Evolutionary conservation across 495 filamentous ascomycete species (phyloP), one percentile per base, ranked within the genome.

Genomic region (Antarctomyces pellizariae): DNA sequence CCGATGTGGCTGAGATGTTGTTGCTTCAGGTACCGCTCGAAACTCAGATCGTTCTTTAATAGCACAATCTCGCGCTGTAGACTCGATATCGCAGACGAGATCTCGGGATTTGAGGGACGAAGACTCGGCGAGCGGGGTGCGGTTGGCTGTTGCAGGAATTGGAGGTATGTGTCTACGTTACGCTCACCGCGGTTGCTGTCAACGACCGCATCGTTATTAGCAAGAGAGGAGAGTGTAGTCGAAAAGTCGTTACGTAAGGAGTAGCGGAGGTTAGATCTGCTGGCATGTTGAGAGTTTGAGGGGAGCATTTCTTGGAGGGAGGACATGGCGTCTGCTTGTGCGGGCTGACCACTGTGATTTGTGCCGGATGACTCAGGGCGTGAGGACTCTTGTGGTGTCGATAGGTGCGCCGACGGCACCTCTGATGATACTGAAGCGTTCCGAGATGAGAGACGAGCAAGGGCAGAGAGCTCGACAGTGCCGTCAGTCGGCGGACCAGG

Each of bases 1-100:
- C 73, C 71, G 40, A 80, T 77, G 35, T 77, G 72, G 2, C 62
- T 57, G 29, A 75, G 55, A 43, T 79, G 71, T 37, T 79, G 73
- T 30, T 71, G 62, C 37, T 75, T 77, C 29, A 76, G 56, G 40
- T 74, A 79, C 12, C 70, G 52, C 43, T 80, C 74, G 31, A 75
- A 78, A 36, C 73, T 73, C 19, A 80, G 57, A 38, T 80, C 72
- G 30, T 77, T 79, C 19, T 62, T 59, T 5, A 79, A 44, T 8
- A 77, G 50, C 28, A 72, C 55, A 28, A 69, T 56, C 39, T 77
- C 62, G 28, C 67, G 59, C 30, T 75, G 59, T 1, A 78, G 49
- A 31, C 60, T 59, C 12, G 62, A 54, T 23, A 67, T 47, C 27
- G 61, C 39, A 3, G 34, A 7, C 8, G 44, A 39, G 7, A 45